Evolutionary conservation across 2,329 filamentous ascomycete genomes (phyloP).

Genomic region (Verticillium tricorpus): DNA sequence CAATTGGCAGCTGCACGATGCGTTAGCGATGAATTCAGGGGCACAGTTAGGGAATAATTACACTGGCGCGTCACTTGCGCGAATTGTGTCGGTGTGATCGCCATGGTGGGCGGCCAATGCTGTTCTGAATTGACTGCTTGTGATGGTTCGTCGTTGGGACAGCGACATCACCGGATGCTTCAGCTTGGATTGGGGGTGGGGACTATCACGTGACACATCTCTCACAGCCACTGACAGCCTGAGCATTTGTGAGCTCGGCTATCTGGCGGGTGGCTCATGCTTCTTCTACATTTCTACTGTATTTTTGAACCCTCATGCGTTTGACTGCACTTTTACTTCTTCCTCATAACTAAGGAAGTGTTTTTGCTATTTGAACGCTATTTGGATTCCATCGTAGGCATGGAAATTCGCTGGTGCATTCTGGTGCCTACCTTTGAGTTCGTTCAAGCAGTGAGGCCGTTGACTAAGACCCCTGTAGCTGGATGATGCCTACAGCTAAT

Average conservation of each 20-base stretch:
- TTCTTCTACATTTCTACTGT: too few relatives aligned
- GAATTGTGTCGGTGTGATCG: slow-evolving; percentile 90
- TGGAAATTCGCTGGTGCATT: too few relatives aligned
- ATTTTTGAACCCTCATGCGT: too few relatives aligned
- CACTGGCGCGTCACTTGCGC: slow-evolving; percentile 76
- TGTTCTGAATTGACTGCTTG: slow-evolving; percentile 25
- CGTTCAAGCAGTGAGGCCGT: too few relatives aligned
- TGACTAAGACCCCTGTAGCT: too few relatives aligned
- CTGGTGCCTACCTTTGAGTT: too few relatives aligned
- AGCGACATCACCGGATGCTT: slow-evolving; percentile 12
- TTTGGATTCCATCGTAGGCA: too few relatives aligned
- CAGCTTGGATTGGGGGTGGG: slow-evolving; percentile 6
- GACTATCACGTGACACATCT: slow-evolving; percentile 22
- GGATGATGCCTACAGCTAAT: too few relatives aligned
- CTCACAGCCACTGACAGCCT: background rate
- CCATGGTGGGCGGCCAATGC: slow-evolving; percentile 56
- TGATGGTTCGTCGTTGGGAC: slow-evolving; percentile 21
- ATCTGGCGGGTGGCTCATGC: background rate
- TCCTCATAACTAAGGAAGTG: too few relatives aligned
- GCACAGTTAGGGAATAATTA: slow-evolving; percentile 37
- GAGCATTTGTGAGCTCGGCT: background rate
- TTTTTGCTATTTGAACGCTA: too few relatives aligned
- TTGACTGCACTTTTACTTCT: too few relatives aligned
- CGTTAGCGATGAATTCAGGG: slow-evolving; percentile 27
- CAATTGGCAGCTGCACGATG: slow-evolving; percentile 70